These are phyloP conservation scores for Schoenoplectus triqueter DNA, from an alignment of 202 grass and related monocot genomes.

Conservation along the genomic window DNA sequence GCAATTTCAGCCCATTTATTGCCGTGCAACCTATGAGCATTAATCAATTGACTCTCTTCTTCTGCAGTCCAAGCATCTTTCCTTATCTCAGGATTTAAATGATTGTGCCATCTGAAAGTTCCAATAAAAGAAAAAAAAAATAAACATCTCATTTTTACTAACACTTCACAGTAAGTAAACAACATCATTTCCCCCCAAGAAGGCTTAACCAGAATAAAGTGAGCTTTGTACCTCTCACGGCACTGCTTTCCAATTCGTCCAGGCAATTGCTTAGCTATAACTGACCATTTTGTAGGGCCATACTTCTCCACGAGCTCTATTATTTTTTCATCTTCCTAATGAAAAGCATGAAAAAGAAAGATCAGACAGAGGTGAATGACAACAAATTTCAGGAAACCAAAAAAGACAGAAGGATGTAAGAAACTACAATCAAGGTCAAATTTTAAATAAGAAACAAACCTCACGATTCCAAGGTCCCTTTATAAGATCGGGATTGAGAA, in stretches of 20 bases:
- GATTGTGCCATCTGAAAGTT: slow-evolving; percentile 86
- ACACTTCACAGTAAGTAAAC: not conserved
- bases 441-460: slow-evolving; percentile 55
- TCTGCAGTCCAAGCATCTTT: slow-evolving; percentile 91
- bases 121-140: not conserved
- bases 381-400: not conserved
- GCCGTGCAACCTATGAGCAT: slow-evolving; percentile 67
- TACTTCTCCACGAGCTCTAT: slow-evolving; percentile 78
- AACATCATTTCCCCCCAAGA: slow-evolving; percentile 2
- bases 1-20: slow-evolving; percentile 99
- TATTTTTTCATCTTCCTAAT: slow-evolving; percentile 97
- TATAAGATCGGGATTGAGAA: slow-evolving; percentile 97
- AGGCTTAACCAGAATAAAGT: slow-evolving; percentile 22
- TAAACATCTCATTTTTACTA: slow-evolving; percentile 16
- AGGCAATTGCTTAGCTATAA: slow-evolving; percentile 86
- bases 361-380: not conserved
- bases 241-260: slow-evolving; percentile 99
- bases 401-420: not conserved
- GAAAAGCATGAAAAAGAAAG: slow-evolving; percentile 7
- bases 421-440: slow-evolving; percentile 12
- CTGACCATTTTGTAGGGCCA: slow-evolving; percentile 97
- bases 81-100: slow-evolving; percentile 87
- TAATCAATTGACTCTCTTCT: slow-evolving; percentile 69
- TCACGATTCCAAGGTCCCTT: slow-evolving; percentile 98
- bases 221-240: slow-evolving; percentile 74